Base-by-base conservation (phyloP, 495 filamentous ascomycete species). In the Xeromyces bisporus region DNA sequence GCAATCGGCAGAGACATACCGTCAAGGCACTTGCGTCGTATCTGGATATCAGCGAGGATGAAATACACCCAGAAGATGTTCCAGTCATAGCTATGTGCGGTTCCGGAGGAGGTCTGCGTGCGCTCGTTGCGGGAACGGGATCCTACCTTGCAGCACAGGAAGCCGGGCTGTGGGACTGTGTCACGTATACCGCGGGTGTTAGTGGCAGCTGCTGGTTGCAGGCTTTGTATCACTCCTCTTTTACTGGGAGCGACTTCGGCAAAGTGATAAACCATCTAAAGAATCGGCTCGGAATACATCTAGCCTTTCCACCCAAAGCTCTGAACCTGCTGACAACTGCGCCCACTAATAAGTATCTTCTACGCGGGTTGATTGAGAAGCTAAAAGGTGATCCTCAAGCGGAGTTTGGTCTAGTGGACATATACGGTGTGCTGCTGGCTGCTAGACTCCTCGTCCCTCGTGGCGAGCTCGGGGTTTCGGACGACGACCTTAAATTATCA, bases 161-260 rank as follows among this genome's bases (percentile, higher is more conserved):
- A 51, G 73, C 76, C 28, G 89, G 89, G 0, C 60, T 97, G 0
- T 92, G 89, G 49, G 83, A 93, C 47, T 93, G 86, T 49, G 68
- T 78, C 0, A 97, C 85, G 0, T 97, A 97, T 44, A 86, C 83
- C 0, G 82, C 89, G 15, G 89, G 89, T 6, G 89, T 97, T 10
- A 87, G 80, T 44, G 89, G 89, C 3, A 89, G 80, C 40, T 94
- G 89, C 49, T 97, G 89, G 89, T 58, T 94, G 18, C 86, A 94
- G 51, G 65, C 81, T 2, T 62, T 97, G 6, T 94, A 80, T 47
- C 74, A 85, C 41, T 92, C 86, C n/a, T 78, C 79, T 2, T 59
- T 97, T n/a, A 62, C 73, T 0, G 58, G 54, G 3, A 58, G 67
- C 30, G 65, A 68, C 37, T 69, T 85, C 39, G 58, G 67, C 16